Conservation (phyloP, 257 asterid genomes). For the Orobanche coerulescens region DNA sequence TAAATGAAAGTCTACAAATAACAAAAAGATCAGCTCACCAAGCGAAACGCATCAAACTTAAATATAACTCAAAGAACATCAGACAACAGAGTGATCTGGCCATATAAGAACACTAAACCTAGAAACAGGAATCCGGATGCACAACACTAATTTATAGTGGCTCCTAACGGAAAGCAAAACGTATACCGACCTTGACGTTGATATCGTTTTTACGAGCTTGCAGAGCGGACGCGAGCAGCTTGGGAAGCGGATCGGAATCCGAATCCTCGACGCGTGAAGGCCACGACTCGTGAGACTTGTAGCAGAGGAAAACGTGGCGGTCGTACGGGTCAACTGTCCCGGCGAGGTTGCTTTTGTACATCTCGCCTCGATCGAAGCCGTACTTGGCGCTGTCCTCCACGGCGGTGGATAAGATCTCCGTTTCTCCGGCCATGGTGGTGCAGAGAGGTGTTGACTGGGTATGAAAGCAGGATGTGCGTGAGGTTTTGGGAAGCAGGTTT, state of each 20-base stretch:
- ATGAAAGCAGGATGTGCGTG: neutral
- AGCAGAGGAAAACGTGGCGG: conserved; percentile 87
- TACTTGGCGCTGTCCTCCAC: conserved; percentile 38
- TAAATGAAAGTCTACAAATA: neutral
- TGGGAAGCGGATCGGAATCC: conserved; percentile 80
- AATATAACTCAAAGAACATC: neutral
- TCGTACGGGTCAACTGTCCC: conserved; percentile 63
- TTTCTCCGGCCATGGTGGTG: conserved; percentile 54
- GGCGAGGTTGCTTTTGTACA: conserved; percentile 51
- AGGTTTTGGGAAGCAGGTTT: conserved; percentile 20
- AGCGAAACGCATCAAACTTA: conserved; percentile 5
- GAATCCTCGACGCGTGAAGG: conserved; percentile 74
- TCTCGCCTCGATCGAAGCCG: conserved; percentile 81
- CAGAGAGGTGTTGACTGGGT: conserved; percentile 2
- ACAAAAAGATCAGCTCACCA: neutral
- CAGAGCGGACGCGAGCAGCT: conserved; percentile 50
- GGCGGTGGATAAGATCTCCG: conserved; percentile 43
- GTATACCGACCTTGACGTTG: conserved; percentile 39
- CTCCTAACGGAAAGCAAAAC: neutral
- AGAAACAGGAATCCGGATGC: neutral
- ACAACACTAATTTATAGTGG: neutral
- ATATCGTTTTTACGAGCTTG: conserved; percentile 63
- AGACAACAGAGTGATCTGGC: neutral
- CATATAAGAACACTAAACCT: neutral
- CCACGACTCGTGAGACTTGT: conserved; percentile 80